Percentiles rank a stretch among this genome's conserved stretches.
These are phyloP conservation scores for Glycine tomentella DNA, from an alignment of 306 rosid genomes.

Conservation along the genomic window DNA sequence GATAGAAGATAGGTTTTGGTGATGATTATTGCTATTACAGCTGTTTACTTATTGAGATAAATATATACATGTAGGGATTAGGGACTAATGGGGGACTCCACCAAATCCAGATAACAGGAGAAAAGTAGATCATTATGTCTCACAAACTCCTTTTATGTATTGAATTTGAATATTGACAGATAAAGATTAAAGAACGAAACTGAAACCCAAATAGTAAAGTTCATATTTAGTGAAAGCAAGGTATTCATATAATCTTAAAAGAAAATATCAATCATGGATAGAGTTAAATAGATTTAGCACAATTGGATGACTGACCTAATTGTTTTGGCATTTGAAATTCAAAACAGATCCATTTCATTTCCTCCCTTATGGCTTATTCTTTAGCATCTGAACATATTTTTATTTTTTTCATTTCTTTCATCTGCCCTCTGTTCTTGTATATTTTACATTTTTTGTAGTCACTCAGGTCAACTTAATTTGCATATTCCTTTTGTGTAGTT, in stretches of 20 bases:
- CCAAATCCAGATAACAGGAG: neutral
- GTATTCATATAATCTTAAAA: neutral
- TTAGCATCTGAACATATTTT: too few species aligned
- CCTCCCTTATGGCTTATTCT: too few species aligned
- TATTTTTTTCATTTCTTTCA: too few species aligned
- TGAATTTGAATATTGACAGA: neutral
- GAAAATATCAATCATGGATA: constrained; percentile 7
- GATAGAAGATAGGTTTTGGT: neutral
- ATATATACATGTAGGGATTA: too few species aligned
- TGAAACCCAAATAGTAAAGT: constrained; percentile 9
- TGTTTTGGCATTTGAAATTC: constrained; percentile 70
- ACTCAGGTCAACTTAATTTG: too few species aligned
- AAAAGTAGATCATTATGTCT: constrained; percentile 17
- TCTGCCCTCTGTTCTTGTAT: too few species aligned
- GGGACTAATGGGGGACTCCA: too few species aligned
- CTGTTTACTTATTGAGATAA: too few species aligned
- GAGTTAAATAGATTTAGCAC: constrained; percentile 24
- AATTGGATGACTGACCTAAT: constrained; percentile 59
- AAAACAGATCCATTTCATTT: constrained; percentile 58
- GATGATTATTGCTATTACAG: too few species aligned
- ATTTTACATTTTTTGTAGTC: too few species aligned
- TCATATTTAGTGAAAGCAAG: constrained; percentile 24
- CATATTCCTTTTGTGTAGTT: too few species aligned
- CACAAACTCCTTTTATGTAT: neutral
- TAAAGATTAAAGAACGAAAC: neutral